phyloP scores from a whole-genome alignment of 164 flowering plant genomes.

The Tinospora cordifolia region DNA sequence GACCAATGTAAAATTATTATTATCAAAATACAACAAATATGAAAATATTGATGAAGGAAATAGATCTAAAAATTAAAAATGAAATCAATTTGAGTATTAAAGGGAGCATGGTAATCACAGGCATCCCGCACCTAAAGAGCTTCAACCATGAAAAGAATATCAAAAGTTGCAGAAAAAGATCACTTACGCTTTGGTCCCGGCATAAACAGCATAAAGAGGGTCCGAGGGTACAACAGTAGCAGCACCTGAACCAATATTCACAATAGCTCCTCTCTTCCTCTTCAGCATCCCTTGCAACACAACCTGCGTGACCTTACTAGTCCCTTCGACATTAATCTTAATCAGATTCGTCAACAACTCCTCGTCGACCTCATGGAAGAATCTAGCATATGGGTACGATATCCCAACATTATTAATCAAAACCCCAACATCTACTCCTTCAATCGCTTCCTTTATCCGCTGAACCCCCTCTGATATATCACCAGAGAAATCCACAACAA shows the following conservation, averaged over 20 bases:
- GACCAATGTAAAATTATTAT: too few species aligned
- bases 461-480: slow-evolving; percentile 58
- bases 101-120: too few species aligned
- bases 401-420: slow-evolving; percentile 76
- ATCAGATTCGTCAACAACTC: slow-evolving; percentile 55
- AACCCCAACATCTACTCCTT: slow-evolving; percentile 76
- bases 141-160: not conserved
- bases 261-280: slow-evolving; percentile 88
- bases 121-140: too few species aligned
- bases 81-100: too few species aligned
- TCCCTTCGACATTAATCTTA: slow-evolving; percentile 69
- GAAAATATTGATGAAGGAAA: too few species aligned
- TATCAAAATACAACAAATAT: too few species aligned
- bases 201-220: slow-evolving; percentile 86
- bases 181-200: slow-evolving; percentile 85
- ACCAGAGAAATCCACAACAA: slow-evolving; percentile 72
- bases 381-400: slow-evolving; percentile 75
- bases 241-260: slow-evolving; percentile 85
- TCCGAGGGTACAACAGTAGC: slow-evolving; percentile 72
- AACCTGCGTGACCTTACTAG: slow-evolving; percentile 71
- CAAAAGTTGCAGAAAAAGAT: slow-evolving; percentile 5
- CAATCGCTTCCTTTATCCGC: slow-evolving; percentile 45
- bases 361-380: slow-evolving; percentile 73
- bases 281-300: slow-evolving; percentile 70
- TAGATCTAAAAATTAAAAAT: too few species aligned